Evolutionary conservation across 2,329 filamentous ascomycete genomes (phyloP).

Genomic region (Zymoseptoria crescenta): DNA sequence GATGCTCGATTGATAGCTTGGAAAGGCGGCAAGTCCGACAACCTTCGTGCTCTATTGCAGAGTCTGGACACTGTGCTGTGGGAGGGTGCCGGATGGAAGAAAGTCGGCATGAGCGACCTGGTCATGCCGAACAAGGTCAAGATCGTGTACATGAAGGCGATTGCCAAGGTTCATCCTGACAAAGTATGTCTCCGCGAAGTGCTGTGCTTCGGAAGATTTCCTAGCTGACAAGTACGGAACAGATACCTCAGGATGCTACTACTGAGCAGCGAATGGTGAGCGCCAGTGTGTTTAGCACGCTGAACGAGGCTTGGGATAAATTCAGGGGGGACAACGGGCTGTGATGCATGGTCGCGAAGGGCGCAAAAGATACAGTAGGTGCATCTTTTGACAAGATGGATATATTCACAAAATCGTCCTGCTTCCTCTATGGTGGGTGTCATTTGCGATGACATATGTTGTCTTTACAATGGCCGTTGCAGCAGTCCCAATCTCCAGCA

Average conservation of each 20-base stretch:
- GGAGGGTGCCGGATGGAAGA: conserved; percentile 92
- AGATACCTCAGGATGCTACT: conserved; percentile 57
- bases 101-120: conserved; percentile 86
- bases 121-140: conserved; percentile 93
- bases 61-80: conserved; percentile 86
- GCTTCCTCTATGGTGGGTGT: too few relatives aligned
- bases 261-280: conserved; percentile 62
- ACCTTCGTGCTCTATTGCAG: conserved; percentile 76
- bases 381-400: too few relatives aligned
- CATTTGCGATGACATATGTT: too few relatives aligned
- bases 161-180: conserved; percentile 95
- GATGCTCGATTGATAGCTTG: conserved; percentile 71
- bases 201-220: neutral
- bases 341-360: conserved; percentile 22
- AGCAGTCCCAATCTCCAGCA: neutral
- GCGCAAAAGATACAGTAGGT: neutral
- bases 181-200: conserved; percentile 61
- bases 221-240: conserved; percentile 12
- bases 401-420: too few relatives aligned
- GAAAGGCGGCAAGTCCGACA: conserved; percentile 88
- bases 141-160: conserved; percentile 97
- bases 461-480: neutral
- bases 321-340: conserved; percentile 57
- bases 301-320: conserved; percentile 63
- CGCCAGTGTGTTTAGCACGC: conserved; percentile 54